Conservation (phyloP, 2,329 filamentous ascomycete genomes). For the Colletotrichum tanaceti region DNA sequence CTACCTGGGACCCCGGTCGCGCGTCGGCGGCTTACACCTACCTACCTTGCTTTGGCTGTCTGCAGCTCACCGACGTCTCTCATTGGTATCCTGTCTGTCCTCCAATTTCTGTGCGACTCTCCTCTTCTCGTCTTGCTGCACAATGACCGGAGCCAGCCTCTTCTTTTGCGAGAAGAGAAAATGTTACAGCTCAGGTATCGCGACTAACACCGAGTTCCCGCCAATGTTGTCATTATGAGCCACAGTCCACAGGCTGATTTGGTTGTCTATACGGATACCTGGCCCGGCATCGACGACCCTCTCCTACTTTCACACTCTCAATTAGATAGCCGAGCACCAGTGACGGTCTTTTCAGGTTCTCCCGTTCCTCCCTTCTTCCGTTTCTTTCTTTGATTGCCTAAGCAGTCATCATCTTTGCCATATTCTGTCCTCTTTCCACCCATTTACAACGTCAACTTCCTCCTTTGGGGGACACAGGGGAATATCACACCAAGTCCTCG, state of each 20-base stretch:
- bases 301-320: not conserved
- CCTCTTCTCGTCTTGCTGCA: not conserved
- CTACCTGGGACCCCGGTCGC: conserved; percentile 18
- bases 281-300: not conserved
- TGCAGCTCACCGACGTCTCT: not conserved
- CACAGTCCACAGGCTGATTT: not conserved
- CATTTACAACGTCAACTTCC: not conserved
- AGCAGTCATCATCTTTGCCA: not conserved
- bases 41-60: not conserved
- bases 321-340: not conserved
- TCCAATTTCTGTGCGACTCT: not conserved
- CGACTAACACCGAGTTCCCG: conserved; percentile 20
- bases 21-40: conserved; percentile 15
- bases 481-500: not conserved
- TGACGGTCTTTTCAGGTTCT: conserved; percentile 3
- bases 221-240: conserved; percentile 30
- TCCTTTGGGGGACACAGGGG: not conserved
- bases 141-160: conserved; percentile 6
- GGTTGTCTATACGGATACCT: conserved; percentile 5
- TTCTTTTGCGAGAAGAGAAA: not conserved
- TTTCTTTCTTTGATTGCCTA: not conserved
- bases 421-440: not conserved
- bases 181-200: not conserved
- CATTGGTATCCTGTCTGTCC: conserved; percentile 1
- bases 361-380: not conserved